phyloP scores from a whole-genome alignment of 169 alveolate species.

The Plasmodium vivax region DNA sequence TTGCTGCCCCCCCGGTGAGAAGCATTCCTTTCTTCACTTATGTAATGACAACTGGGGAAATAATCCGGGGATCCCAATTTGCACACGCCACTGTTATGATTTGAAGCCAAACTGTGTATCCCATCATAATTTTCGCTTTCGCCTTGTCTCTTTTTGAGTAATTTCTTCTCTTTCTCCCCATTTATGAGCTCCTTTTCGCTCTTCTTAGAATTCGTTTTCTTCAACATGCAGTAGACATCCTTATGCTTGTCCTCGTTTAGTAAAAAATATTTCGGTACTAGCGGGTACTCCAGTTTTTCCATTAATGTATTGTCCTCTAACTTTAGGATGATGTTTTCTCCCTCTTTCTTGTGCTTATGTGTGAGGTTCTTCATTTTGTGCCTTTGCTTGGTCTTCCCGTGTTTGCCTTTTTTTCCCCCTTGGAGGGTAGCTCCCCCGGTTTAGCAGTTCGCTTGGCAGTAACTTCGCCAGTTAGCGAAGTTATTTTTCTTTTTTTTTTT shows the following conservation, averaged over 20 bases:
- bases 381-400: neutral
- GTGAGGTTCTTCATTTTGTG: neutral
- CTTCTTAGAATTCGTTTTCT: neutral
- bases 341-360: neutral
- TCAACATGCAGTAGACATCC: constrained; percentile 2
- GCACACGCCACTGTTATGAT: neutral
- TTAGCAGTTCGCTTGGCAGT: neutral
- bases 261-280: constrained; percentile 23
- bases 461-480: neutral
- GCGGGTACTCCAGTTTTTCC: neutral
- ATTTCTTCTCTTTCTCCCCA: neutral
- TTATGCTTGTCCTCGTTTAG: constrained; percentile 13
- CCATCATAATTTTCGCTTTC: neutral
- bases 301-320: neutral
- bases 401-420: neutral
- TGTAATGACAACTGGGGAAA: neutral
- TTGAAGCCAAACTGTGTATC: neutral
- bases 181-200: neutral
- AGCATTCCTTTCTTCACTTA: neutral
- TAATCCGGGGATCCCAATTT: neutral
- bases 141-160: neutral
- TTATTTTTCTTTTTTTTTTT: neutral
- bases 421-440: neutral
- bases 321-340: neutral
- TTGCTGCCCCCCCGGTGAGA: neutral